Evolutionary conservation across 2,329 filamentous ascomycete species (phyloP), one percentile per base, ranked within the genome.

Genomic region (Parastagonospora avenae): DNA sequence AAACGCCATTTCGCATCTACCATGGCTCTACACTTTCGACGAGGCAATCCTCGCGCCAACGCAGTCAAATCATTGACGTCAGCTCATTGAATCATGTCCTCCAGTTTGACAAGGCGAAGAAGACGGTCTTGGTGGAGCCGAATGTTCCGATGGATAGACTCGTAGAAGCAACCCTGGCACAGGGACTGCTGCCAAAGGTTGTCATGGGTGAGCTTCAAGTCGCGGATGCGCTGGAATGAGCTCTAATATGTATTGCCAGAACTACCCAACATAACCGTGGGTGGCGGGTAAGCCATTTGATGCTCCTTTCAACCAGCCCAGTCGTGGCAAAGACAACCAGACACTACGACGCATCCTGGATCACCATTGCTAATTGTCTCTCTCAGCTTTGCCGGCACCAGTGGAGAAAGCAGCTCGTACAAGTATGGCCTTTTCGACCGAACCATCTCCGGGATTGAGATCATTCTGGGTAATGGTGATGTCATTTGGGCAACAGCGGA

Each of bases 101-200:
- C 8, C 55, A 66, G 7, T 72, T 83, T 40, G 71, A 81, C 57
- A 57, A 58, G 8, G 51, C 68, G 12, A 70, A 63, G 5, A 77
- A 76, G 52, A 80, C 75, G 10, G 77, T 75, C 41, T 61, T 84
- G 0, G 86, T 88, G 1, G 86, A 90, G 63, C 85, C 86, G 0
- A 90, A 89, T 57, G 86, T 90, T 3, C 77, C 85, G 0, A 89
- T 90, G 85, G 85, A 88, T 51, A 74, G 74, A 0, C 76, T 90
- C 1, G 80, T 89, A 1, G 78, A 81, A 46, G 82, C 79, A 1
- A 85, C 85, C 0, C 60, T 86, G 40, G 68, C 73, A 4, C 64
- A 83, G 42, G 81, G 81, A 0, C 73, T 89, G 0, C 71, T 90
- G 1, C 86, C 82, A 1, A 82, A 81, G 0, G 85, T 90, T 0